Evolutionary conservation across 192 early-diverging fungal genomes (phyloP).

Genomic region (Phlyctochytrium planicorne): DNA sequence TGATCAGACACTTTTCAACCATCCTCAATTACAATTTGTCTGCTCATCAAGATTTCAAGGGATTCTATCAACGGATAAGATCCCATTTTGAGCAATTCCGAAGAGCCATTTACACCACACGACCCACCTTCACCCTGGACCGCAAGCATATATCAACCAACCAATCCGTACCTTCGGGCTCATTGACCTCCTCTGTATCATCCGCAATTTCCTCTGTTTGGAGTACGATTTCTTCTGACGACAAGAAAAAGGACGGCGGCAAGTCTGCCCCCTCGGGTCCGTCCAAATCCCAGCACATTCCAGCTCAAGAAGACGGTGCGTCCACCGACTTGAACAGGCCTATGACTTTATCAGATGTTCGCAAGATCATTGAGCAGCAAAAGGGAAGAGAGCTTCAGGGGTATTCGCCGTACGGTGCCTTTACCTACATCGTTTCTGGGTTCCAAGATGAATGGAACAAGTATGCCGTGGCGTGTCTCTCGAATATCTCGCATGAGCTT

Average conservation of each 20-base stretch:
- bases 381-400: slow-evolving; percentile 48
- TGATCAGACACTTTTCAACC: slow-evolving; percentile 46
- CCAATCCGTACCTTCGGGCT: neutral
- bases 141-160: neutral
- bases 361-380: slow-evolving; percentile 38
- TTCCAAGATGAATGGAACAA: slow-evolving; percentile 46
- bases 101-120: slow-evolving; percentile 23
- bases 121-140: slow-evolving; percentile 35
- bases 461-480: slow-evolving; percentile 31
- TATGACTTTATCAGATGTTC: slow-evolving; percentile 34
- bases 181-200: slow-evolving; percentile 28
- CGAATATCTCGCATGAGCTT: slow-evolving; percentile 35
- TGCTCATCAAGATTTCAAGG: slow-evolving; percentile 49
- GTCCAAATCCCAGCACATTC: neutral
- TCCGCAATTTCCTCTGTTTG: slow-evolving; percentile 33
- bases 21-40: slow-evolving; percentile 42
- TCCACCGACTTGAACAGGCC: slow-evolving; percentile 19
- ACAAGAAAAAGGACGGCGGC: slow-evolving; percentile 14
- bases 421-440: slow-evolving; percentile 33
- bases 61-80: slow-evolving; percentile 41
- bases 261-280: slow-evolving; percentile 4
- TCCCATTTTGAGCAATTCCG: slow-evolving; percentile 42
- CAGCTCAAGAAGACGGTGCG: neutral
- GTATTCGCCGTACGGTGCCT: slow-evolving; percentile 43
- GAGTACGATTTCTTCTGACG: slow-evolving; percentile 8